A percentile compares a stretch with the other conserved stretches of the same genome.
Evolutionary conservation across 2,329 filamentous ascomycete species (phyloP).

Genomic region (Ophiocordyceps polyrhachis-furcata): DNA sequence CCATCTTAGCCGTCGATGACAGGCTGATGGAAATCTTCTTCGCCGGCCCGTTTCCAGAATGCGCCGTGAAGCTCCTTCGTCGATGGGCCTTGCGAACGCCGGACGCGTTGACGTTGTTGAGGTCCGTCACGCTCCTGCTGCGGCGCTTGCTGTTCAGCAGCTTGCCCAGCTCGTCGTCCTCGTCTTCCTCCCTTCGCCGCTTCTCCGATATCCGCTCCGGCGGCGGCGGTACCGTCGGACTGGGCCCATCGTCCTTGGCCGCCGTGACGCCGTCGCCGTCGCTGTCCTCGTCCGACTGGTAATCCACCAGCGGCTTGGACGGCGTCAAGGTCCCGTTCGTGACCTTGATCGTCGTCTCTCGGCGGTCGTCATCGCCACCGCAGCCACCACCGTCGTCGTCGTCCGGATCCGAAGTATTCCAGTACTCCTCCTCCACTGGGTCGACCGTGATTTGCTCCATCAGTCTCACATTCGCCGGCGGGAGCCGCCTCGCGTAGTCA

Average conservation of each 20-base stretch:
- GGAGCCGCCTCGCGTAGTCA: slow-evolving; percentile 24
- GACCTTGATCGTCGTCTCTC: slow-evolving; percentile 5
- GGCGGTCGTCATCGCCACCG: slow-evolving; percentile 6
- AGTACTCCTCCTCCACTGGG: slow-evolving; percentile 78
- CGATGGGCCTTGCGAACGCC: slow-evolving; percentile 12
- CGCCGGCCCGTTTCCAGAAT: slow-evolving; percentile 19
- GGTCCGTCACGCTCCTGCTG: slow-evolving; percentile 37
- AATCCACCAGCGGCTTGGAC: slow-evolving; percentile 68
- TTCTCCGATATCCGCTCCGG: slow-evolving; percentile 76
- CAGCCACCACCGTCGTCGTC: slow-evolving; percentile 42
- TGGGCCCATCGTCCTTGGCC: slow-evolving; percentile 13
- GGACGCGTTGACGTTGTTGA: slow-evolving; percentile 19
- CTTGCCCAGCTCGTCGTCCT: slow-evolving; percentile 80
- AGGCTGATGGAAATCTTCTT: slow-evolving; percentile 43
- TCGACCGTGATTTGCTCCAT: slow-evolving; percentile 61
- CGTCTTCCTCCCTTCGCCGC: slow-evolving; percentile 71
- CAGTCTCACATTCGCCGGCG: slow-evolving; percentile 31
- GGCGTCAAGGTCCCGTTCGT: slow-evolving; percentile 45
- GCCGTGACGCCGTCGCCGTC: slow-evolving; percentile 35
- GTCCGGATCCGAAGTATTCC: slow-evolving; percentile 74
- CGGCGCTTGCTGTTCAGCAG: slow-evolving; percentile 48
- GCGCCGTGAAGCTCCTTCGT: slow-evolving; percentile 23
- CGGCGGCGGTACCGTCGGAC: slow-evolving; percentile 28
- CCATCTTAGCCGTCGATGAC: slow-evolving; percentile 25
- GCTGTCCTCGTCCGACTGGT: slow-evolving; percentile 76